Evolutionary conservation across 352 stramenopile species (phyloP).

Genomic region (Phytophthora litchii): DNA sequence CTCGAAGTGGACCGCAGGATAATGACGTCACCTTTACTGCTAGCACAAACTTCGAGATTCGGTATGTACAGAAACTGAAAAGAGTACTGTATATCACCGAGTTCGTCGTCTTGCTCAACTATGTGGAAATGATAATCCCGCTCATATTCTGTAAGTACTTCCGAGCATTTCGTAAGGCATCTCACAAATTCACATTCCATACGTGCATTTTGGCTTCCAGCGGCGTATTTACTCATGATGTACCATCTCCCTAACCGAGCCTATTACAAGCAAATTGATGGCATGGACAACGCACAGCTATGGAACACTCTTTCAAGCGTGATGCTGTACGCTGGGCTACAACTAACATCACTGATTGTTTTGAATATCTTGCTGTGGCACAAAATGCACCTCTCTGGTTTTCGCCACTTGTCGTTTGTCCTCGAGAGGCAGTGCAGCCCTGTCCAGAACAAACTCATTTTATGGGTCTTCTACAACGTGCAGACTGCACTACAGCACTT

Average conservation of each 20-base stretch:
- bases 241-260: conserved; percentile 33
- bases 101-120: conserved; percentile 27
- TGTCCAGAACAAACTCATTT: conserved; percentile 39
- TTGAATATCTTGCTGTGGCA: conserved; percentile 22
- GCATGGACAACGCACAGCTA: conserved; percentile 20
- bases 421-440: conserved; percentile 32
- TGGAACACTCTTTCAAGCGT: conserved; percentile 19
- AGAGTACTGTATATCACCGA: conserved; percentile 24
- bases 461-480: conserved; percentile 44
- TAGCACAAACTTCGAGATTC: conserved; percentile 1
- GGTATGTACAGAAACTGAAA: conserved; percentile 15
- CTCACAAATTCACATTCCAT: not conserved
- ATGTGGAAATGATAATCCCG: conserved; percentile 28
- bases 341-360: conserved; percentile 41
- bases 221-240: conserved; percentile 20
- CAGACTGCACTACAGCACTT: conserved; percentile 36
- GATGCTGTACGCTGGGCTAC: conserved; percentile 34
- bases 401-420: conserved; percentile 46
- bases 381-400: conserved; percentile 27
- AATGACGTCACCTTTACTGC: not conserved
- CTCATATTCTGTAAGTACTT: conserved; percentile 22
- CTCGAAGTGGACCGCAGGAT: not conserved
- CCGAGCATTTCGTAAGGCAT: not conserved
- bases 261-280: conserved; percentile 33
- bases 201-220: not conserved